phyloP scores from a whole-genome alignment of 108 stramenopile genomes.

The Chaetoceros muelleri region DNA sequence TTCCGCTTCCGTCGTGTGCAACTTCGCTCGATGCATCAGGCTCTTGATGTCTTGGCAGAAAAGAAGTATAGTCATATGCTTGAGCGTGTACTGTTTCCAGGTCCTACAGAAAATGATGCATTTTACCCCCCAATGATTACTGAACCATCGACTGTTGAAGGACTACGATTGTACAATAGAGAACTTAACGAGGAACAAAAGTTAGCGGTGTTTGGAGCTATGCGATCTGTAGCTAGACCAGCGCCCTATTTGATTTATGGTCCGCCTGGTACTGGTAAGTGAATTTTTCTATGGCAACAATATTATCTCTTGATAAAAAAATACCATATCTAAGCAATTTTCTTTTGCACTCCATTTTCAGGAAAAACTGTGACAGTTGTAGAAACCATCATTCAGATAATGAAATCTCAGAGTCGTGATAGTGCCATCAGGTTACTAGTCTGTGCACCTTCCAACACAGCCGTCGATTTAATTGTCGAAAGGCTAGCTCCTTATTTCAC shows the following conservation, averaged over 20 bases:
- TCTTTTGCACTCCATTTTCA: background rate
- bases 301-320: background rate
- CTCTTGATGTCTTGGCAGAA: background rate
- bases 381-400: slow-evolving; percentile 46
- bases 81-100: slow-evolving; percentile 13
- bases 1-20: slow-evolving; percentile 44
- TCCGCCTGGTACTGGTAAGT: slow-evolving; percentile 38
- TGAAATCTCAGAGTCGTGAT: slow-evolving; percentile 2
- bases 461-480: slow-evolving; percentile 49
- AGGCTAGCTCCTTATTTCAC: slow-evolving; percentile 20
- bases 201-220: slow-evolving; percentile 24
- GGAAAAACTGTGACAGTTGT: slow-evolving; percentile 54
- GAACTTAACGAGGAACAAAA: slow-evolving; percentile 40
- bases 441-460: slow-evolving; percentile 48
- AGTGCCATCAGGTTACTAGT: slow-evolving; percentile 29
- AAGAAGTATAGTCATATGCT: background rate
- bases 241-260: slow-evolving; percentile 54
- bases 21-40: slow-evolving; percentile 36
- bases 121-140: background rate
- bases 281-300: background rate
- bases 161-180: slow-evolving; percentile 22
- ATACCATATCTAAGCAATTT: background rate
- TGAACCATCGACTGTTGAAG: background rate
- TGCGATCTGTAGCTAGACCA: slow-evolving; percentile 20
- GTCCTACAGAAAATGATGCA: background rate